Conservation (phyloP, 177 flowering plant genomes). For the Vitis hybrid region DNA sequence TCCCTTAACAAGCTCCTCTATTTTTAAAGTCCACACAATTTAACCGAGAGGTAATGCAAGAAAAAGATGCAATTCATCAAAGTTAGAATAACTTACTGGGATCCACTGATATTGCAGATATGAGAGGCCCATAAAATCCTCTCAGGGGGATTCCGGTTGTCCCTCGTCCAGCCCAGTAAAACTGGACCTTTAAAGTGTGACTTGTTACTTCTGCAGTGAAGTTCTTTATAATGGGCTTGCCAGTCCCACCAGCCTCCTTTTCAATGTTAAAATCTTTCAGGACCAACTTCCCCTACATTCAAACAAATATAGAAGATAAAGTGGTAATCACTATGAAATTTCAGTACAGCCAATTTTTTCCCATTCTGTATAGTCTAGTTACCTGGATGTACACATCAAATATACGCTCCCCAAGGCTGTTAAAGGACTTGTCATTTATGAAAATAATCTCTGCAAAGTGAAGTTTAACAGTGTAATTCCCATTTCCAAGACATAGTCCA, state of each 20-base stretch:
- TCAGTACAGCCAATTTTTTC: neutral
- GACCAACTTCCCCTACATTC: slow-evolving; percentile 46
- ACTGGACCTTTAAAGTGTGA: slow-evolving; percentile 55
- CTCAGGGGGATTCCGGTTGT: slow-evolving; percentile 63
- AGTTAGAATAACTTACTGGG: slow-evolving; percentile 47
- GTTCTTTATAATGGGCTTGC: slow-evolving; percentile 37
- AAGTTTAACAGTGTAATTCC: slow-evolving; percentile 48
- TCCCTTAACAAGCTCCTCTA: neutral
- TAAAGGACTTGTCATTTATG: slow-evolving; percentile 30
- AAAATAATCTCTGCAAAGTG: slow-evolving; percentile 68
- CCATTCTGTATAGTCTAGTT: neutral
- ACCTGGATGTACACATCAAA: slow-evolving; percentile 70
- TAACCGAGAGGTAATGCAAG: neutral
- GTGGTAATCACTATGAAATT: no score
- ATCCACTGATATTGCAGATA: slow-evolving; percentile 73
- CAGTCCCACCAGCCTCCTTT: slow-evolving; percentile 57
- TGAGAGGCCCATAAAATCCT: slow-evolving; percentile 76
- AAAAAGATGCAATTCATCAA: neutral
- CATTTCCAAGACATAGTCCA: slow-evolving; percentile 54
- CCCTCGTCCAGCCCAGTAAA: slow-evolving; percentile 79
- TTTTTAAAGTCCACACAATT: neutral
- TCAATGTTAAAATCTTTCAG: slow-evolving; percentile 68
- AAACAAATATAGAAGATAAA: neutral
- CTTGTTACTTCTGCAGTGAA: slow-evolving; percentile 38
- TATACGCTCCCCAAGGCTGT: slow-evolving; percentile 60